Evolutionary conservation across 2,329 filamentous ascomycete genomes (phyloP).

Genomic region (Pezicula radicicola): DNA sequence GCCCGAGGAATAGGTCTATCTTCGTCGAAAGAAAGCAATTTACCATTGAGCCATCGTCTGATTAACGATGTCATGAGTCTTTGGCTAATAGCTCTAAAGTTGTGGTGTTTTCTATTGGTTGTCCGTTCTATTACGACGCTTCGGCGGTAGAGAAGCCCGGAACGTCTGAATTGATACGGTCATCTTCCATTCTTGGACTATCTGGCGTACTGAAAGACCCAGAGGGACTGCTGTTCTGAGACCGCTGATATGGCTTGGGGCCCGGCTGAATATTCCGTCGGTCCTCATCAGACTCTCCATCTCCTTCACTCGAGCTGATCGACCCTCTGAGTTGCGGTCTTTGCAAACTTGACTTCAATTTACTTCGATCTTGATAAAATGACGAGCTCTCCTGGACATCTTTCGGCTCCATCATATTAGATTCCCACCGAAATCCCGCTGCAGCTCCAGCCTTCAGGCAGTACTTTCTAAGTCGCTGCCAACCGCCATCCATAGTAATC

Average conservation of each 20-base stretch:
- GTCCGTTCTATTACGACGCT: constrained; percentile 15
- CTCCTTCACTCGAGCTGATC: constrained; percentile 7
- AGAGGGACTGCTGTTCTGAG: not conserved
- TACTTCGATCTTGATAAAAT: constrained; percentile 20
- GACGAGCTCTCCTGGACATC: constrained; percentile 3
- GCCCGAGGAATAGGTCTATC: constrained; percentile 14
- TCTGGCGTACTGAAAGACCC: not conserved
- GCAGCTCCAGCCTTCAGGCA: constrained; percentile 15
- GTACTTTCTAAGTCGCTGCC: constrained; percentile 19
- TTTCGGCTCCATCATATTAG: constrained; percentile 12
- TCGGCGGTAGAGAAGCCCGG: constrained; percentile 21
- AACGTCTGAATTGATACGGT: constrained; percentile 14
- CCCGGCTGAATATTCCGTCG: not conserved
- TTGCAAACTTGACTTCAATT: constrained; percentile 15
- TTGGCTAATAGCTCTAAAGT: constrained; percentile 17
- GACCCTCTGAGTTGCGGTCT: constrained; percentile 5
- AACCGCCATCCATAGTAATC: constrained; percentile 22
- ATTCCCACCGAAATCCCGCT: constrained; percentile 19
- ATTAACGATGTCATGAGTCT: constrained; percentile 18
- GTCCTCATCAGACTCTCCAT: not conserved
- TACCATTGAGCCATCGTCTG: constrained; percentile 22
- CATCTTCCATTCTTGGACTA: not conserved
- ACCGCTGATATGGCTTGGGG: not conserved
- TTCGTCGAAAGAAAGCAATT: constrained; percentile 22
- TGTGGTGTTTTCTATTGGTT: not conserved